Base-by-base conservation (phyloP, 2,329 filamentous ascomycete species). In the Stenocarpella maydis region DNA sequence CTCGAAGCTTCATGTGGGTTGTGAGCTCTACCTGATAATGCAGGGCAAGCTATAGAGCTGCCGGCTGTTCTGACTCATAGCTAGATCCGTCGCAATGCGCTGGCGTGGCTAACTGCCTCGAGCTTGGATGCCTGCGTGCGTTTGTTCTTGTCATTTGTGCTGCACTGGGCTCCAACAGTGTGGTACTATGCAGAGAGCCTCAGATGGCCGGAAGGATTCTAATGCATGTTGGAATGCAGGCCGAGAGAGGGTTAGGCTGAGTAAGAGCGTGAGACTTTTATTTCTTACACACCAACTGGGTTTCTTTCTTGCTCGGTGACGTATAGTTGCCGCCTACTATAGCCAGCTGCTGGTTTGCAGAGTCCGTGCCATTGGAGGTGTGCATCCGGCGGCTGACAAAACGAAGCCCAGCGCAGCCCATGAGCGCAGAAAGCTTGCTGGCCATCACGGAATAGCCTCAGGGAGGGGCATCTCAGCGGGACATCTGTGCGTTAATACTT, bases 1-100 rank as follows among this genome's bases (percentile, higher is more conserved):
- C 50, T 70, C 52, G 65, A 65, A 70, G 69, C 49, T n/a, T 70
- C 21, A 21, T 55, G 68, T 68, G 68, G 68, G 50, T 67, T 53
- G 34, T 52, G 47, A 28, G 61, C 65, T 67, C 50, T 43, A 7
- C 15, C n/a, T 67, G 65, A 58, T 68, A 64, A 68, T 41, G 58
- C 55, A 45, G 34, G 39, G 55, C 47, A 39, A 37, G 55, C 31
- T 26, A n/a, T 58, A 45, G 26, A 37, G 34, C 34, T 37, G 45
- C 26, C 41, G n/a, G 65, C 39, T 37, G 15, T 58, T 52, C 37
- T 64, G 69, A 70, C 55, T 55, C 65, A 70, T 65, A 60, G 34
- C 52, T 64, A 65, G 50, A 50, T 70, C 52, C 47, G 41, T 64
- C 49, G 34, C 50, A 39, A 53, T 68, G 64, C 53, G 65, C 19